Evolutionary conservation across 2,329 filamentous ascomycete genomes (phyloP).

Genomic region (Scolecobasidium constrictum): DNA sequence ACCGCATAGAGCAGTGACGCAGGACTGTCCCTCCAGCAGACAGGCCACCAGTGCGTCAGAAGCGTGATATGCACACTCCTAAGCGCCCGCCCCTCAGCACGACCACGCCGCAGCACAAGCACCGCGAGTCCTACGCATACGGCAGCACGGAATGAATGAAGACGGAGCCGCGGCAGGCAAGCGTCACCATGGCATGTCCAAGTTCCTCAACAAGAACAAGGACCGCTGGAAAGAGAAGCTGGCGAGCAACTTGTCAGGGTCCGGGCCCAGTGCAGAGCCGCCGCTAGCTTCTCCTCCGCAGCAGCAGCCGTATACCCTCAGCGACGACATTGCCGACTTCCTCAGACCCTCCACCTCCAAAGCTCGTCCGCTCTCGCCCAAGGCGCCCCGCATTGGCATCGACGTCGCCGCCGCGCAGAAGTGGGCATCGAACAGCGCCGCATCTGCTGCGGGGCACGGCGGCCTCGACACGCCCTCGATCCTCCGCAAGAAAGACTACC

Average conservation of each 20-base stretch:
- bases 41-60: no score
- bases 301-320: slow-evolving; percentile 23
- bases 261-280: slow-evolving; percentile 25
- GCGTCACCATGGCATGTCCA: slow-evolving; percentile 12
- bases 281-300: slow-evolving; percentile 17
- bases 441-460: slow-evolving; percentile 18
- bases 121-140: no score
- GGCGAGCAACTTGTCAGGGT: slow-evolving; percentile 29
- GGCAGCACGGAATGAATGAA: not conserved
- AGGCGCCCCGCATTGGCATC: slow-evolving; percentile 33
- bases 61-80: not conserved
- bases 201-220: slow-evolving; percentile 28
- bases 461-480: slow-evolving; percentile 11
- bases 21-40: no score
- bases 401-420: slow-evolving; percentile 39
- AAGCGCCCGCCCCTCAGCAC: not conserved
- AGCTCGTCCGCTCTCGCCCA: slow-evolving; percentile 18
- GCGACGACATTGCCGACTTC: slow-evolving; percentile 46
- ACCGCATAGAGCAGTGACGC: no score
- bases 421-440: slow-evolving; percentile 36
- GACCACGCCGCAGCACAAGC: not conserved
- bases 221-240: slow-evolving; percentile 30
- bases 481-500: slow-evolving; percentile 7
- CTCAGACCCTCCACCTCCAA: slow-evolving; percentile 42
- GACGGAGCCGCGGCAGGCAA: not conserved